Evolutionary conservation across 202 grass and related monocot species (phyloP), one percentile per base, ranked within the genome.

Genomic region (Eragrostis tef): DNA sequence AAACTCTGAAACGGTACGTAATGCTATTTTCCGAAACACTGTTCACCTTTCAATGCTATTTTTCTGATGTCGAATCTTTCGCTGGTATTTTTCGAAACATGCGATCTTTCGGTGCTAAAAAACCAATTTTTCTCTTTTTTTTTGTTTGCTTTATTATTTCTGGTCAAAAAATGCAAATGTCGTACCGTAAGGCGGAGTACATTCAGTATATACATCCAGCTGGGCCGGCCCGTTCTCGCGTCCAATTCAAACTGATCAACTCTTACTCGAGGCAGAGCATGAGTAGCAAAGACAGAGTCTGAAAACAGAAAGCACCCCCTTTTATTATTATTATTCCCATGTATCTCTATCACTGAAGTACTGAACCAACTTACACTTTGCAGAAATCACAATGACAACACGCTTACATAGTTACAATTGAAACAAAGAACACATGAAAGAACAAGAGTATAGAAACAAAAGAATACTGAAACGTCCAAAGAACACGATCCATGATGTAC

Each of bases 381-480:
- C 47, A 68, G 20, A 39, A 67, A 68, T 27, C 21, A 68, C 63
- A 54, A 43, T n/a, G 43, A 19, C 34, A 25, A 42, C 57, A 26
- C 19, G 20, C 9, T 9, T 8, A 9, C 52, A 3, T 21, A 58
- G 56, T 58, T 58, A 24, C 56, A 79, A 79, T 22, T 7, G 9
- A 21, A 49, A 67, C 1, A 12, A 82, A 86, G 21, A 78, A 31
- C 70, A 68, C 10, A 39, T 15, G 1, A 60, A 77, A 77, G 22
- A 16, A 31, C 24, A 63, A 25, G 46, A 22, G 12, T 45, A 79
- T 41, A 11, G 9, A 22, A 51, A 63, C 9, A 9, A 43, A 82
- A 86, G 49, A 82, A 43, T 85, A 74, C 72, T 17, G 14, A 76
- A 72, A n/a, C 75, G 11, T 22, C 26, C 42, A 50, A 47, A 69